These are phyloP conservation scores for Bromus sterilis DNA, from an alignment of 176 grass and related monocot genomes.

Conservation along the genomic window DNA sequence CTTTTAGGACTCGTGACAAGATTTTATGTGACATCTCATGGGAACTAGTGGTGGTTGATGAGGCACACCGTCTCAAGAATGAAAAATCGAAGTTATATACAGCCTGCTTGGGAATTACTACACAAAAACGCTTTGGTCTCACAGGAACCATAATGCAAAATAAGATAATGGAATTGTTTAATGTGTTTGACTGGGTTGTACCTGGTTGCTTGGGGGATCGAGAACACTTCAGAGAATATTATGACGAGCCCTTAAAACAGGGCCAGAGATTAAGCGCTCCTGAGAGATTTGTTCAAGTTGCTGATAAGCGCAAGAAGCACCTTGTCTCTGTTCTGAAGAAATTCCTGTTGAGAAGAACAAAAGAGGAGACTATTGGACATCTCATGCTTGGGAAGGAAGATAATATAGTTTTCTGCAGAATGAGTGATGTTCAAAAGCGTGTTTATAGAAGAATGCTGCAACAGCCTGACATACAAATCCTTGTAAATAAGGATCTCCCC, in stretches of 20 bases:
- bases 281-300: conserved; percentile 78
- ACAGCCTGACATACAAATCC: conserved; percentile 88
- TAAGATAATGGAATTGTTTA: conserved; percentile 92
- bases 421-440: conserved; percentile 94
- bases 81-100: conserved; percentile 81
- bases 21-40: conserved; percentile 73
- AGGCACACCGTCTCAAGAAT: conserved; percentile 91
- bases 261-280: conserved; percentile 89
- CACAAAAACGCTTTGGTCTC: conserved; percentile 71
- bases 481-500: conserved; percentile 89
- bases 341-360: conserved; percentile 87
- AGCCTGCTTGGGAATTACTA: conserved; percentile 72
- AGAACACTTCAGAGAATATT: conserved; percentile 89
- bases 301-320: conserved; percentile 79
- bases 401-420: conserved; percentile 96
- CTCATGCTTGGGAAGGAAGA: conserved; percentile 97
- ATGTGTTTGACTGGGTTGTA: conserved; percentile 90
- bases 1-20: conserved; percentile 77
- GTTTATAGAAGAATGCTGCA: conserved; percentile 94
- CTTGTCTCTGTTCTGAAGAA: conserved; percentile 77
- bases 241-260: conserved; percentile 85
- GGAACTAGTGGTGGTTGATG: conserved; percentile 93
- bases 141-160: conserved; percentile 98
- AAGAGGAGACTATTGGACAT: conserved; percentile 95
- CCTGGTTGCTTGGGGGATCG: conserved; percentile 78